Evolutionary conservation across 2,329 filamentous ascomycete species (phyloP).

Genomic region (Stromatinia cepivora): DNA sequence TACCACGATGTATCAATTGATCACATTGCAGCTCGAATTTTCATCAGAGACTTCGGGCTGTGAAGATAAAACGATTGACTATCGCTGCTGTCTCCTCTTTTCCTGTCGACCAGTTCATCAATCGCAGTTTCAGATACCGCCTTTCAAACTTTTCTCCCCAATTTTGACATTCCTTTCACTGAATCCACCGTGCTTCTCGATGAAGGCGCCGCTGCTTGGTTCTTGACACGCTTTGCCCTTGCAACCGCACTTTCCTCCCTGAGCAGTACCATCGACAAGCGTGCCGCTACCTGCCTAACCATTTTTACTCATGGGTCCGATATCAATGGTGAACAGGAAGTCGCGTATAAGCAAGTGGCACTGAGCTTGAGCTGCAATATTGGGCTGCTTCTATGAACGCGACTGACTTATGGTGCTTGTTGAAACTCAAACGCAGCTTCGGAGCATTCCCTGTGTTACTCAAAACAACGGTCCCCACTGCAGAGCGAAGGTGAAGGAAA

Average conservation of each 20-base stretch:
- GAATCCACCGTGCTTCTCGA: neutral
- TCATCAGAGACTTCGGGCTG: neutral
- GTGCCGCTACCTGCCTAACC: neutral
- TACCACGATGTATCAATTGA: neutral
- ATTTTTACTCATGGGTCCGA: neutral
- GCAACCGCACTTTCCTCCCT: neutral
- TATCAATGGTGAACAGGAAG: neutral
- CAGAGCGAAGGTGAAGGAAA: too few relatives aligned
- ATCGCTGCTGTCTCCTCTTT: neutral
- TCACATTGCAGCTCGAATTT: neutral
- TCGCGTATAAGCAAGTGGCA: neutral
- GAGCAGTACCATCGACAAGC: neutral
- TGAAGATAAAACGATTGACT: constrained; percentile 1
- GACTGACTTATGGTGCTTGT: constrained; percentile 4
- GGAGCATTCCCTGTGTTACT: neutral
- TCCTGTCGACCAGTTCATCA: neutral
- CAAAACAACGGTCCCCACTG: neutral
- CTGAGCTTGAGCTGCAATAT: neutral
- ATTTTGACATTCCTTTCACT: neutral
- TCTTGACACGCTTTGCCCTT: neutral
- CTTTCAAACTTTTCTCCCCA: neutral
- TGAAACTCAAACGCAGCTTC: neutral
- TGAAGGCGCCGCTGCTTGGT: neutral
- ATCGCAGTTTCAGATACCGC: neutral
- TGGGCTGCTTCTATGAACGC: neutral